Evolutionary conservation across 192 early-diverging fungal genomes (phyloP), one percentile per base, ranked within the genome.

Genomic region (Diversispora epigaea): DNA sequence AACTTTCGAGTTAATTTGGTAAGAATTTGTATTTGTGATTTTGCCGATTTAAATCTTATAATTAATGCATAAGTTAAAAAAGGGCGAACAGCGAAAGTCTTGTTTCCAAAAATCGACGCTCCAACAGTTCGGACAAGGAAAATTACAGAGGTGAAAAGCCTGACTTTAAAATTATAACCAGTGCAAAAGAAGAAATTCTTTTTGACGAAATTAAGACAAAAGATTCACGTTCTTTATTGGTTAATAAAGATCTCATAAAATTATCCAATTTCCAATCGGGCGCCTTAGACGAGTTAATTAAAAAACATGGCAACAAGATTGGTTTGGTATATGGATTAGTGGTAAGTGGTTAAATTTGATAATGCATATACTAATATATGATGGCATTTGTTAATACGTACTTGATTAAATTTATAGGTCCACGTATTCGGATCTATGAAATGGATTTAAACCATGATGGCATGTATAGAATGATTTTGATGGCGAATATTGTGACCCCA

Each of bases 271-370:
- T 67, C 25, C 44, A 67, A 67, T 14, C 64, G 22, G n/a, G 44
- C 46, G 64, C 64, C 64, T 67, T 67, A 67, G 44, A 67, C 22
- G 64, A 67, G 44, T 46, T 67, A 32, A 22, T 67, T 22, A 67
- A 67, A 46, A 67, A 46, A 67, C 46, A 67, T 49, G 64, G 64
- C 7, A 67, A 67, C 64, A 67, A n/a, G 46, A 67, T 43, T 67
- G 44, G 64, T 67, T 67, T 67, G 64, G 64, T 67, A 67, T 67
- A 22, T 67, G 64, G 64, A n/a, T 67, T 46, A 22, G 64, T 46
- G 64, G 64, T 67, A 46, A 67, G 64, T 67, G 40, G 19, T 67
- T 21, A 67, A 67, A 67, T 67, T 67, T n/a, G n/a, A 21, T 56
- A 56, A 56, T 56, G 55, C 55, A 56, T 61, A 15, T 22, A 39